Conservation (phyloP, 108 stramenopile genomes). For the Ochromonas danica region DNA sequence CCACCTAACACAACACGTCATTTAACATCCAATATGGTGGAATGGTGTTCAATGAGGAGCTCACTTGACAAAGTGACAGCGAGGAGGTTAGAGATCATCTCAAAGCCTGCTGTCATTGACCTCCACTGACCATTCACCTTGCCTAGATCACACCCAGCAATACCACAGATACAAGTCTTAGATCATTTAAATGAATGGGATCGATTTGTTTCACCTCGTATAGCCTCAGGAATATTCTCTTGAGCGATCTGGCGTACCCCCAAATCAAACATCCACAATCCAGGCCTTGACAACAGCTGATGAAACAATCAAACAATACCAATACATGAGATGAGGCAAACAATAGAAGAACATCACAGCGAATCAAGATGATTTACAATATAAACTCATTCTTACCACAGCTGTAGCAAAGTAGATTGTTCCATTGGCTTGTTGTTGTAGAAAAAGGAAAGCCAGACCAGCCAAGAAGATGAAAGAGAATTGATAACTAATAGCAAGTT, state of each 20-base stretch:
- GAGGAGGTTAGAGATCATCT: neutral
- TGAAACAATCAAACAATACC: neutral
- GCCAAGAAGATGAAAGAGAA: neutral
- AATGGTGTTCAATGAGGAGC: neutral
- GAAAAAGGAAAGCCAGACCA: neutral
- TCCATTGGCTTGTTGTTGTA: neutral
- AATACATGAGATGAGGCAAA: neutral
- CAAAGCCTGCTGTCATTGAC: conserved; percentile 30
- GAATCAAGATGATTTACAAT: too few relatives aligned
- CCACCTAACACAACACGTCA: neutral
- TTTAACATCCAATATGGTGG: neutral
- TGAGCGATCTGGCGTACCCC: conserved; percentile 29
- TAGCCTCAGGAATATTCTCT: conserved; percentile 9
- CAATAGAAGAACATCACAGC: too few relatives aligned
- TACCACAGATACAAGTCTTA: too few relatives aligned
- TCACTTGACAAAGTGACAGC: neutral
- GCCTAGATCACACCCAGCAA: too few relatives aligned
- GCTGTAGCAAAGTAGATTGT: neutral
- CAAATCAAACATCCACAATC: conserved; percentile 33
- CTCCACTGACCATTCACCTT: conserved; percentile 35
- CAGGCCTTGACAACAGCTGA: conserved; percentile 27
- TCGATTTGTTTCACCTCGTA: neutral
- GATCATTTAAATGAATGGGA: too few relatives aligned
- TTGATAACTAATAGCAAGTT: neutral
- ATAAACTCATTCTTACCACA: too few relatives aligned